phyloP scores from a whole-genome alignment of 371 early-diverging fungal species.

The Capniomyces stellatus region DNA sequence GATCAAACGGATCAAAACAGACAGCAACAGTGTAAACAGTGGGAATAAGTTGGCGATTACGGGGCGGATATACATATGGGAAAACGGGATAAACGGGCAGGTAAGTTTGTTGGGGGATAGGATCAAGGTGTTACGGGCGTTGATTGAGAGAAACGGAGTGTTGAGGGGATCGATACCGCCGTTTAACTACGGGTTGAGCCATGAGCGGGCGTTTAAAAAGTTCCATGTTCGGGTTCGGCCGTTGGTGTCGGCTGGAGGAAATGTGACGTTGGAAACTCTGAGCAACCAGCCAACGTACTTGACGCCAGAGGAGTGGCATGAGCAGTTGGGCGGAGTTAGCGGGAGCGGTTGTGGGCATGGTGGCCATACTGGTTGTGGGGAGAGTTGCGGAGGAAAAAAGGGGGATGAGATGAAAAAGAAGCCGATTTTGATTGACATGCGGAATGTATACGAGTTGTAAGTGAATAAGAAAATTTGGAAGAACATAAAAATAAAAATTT shows the following conservation, averaged over 20 bases:
- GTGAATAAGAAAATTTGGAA: no score
- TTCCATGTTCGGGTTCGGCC: constrained; percentile 40
- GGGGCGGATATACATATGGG: constrained; percentile 50
- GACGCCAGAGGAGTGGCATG: constrained; percentile 43
- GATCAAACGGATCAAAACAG: neutral
- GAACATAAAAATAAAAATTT: no score
- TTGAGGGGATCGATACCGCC: constrained; percentile 25
- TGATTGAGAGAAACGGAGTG: constrained; percentile 18
- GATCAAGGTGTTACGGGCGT: constrained; percentile 22
- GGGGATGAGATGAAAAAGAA: constrained; percentile 11
- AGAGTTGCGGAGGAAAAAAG: constrained; percentile 12
- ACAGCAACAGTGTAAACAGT: constrained; percentile 15
- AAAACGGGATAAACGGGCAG: constrained; percentile 59
- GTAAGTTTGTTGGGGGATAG: constrained; percentile 36
- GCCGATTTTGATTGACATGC: constrained; percentile 47
- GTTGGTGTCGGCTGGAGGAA: constrained; percentile 33
- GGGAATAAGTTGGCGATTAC: constrained; percentile 28
- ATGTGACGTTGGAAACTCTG: constrained; percentile 32
- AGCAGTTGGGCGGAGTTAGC: no score
- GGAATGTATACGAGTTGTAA: constrained; percentile 60
- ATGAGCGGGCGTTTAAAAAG: constrained; percentile 38
- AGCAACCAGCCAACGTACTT: constrained; percentile 41
- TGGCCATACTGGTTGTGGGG: no score
- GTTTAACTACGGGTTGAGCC: constrained; percentile 45
- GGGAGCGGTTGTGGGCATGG: no score